Conservation (phyloP, 257 asterid species). For the Solanum pimpinellifolium region DNA sequence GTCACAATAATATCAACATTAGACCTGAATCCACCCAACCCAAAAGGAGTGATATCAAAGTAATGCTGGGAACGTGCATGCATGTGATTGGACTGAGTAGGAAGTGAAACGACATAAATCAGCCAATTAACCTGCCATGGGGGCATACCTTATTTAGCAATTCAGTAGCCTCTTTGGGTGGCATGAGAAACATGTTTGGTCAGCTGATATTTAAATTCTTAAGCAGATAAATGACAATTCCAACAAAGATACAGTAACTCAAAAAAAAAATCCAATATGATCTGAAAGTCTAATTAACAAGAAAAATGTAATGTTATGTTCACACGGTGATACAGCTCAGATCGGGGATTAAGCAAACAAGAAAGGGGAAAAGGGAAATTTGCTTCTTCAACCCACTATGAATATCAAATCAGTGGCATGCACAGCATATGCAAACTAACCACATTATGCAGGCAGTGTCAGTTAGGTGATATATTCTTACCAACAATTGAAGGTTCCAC, state of each 20-base stretch:
- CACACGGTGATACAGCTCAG: neutral
- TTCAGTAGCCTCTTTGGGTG: neutral
- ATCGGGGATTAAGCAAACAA: neutral
- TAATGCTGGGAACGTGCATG: neutral
- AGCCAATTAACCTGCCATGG: neutral
- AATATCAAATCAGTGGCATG: neutral
- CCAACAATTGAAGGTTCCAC: neutral
- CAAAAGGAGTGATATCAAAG: neutral
- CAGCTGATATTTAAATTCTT: neutral
- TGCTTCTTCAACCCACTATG: neutral
- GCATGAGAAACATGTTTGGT: neutral
- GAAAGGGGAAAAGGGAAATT: neutral
- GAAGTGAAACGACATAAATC: neutral
- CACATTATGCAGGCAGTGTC: neutral
- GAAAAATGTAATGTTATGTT: neutral
- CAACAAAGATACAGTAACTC: neutral
- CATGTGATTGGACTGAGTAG: neutral
- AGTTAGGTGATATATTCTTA: neutral
- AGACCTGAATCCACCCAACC: neutral
- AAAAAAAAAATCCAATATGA: neutral
- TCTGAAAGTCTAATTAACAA: neutral
- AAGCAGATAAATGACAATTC: neutral
- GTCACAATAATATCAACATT: neutral
- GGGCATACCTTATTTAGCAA: neutral
- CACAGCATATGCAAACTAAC: neutral